These are phyloP conservation scores for Rhodamnia rubescens DNA, from an alignment of 345 rosid species.

Conservation along the genomic window DNA sequence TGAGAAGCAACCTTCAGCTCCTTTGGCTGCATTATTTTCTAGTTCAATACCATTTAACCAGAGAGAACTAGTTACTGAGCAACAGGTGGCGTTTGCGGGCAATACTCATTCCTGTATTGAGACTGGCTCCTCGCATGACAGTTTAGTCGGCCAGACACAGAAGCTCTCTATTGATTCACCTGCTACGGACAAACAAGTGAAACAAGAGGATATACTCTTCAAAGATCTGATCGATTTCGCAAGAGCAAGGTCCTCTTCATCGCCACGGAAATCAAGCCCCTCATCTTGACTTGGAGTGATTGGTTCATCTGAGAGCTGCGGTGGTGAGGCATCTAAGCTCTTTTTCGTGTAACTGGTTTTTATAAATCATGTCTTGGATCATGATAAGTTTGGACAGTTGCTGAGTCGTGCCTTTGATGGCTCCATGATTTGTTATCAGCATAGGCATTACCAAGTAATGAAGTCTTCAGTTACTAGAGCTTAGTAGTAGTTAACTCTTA, in stretches of 20 bases:
- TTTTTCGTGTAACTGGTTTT: neutral
- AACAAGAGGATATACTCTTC: slow-evolving; percentile 82
- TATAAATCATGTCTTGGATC: neutral
- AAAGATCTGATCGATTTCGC: slow-evolving; percentile 88
- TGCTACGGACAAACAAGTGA: slow-evolving; percentile 32
- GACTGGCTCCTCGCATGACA: slow-evolving; percentile 44
- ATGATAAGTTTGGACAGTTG: neutral
- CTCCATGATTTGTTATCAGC: neutral
- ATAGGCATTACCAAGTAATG: neutral
- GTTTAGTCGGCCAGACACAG: slow-evolving; percentile 51
- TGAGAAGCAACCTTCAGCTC: slow-evolving; percentile 47
- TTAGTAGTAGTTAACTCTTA: neutral
- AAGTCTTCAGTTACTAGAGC: neutral
- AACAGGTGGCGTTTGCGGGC: slow-evolving; percentile 6
- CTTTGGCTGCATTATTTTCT: slow-evolving; percentile 28
- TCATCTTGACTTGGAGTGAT: neutral
- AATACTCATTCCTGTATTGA: slow-evolving; percentile 30
- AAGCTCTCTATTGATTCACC: slow-evolving; percentile 51
- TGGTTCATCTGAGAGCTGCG: neutral
- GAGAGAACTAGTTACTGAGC: slow-evolving; percentile 55
- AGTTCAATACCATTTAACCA: slow-evolving; percentile 61
- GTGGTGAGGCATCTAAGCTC: neutral
- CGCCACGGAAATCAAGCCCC: neutral
- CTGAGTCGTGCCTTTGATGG: neutral
- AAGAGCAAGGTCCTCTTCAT: slow-evolving; percentile 7